phyloP scores from a whole-genome alignment of 2,329 filamentous ascomycete genomes.

The Pyrenochaeta sp. region DNA sequence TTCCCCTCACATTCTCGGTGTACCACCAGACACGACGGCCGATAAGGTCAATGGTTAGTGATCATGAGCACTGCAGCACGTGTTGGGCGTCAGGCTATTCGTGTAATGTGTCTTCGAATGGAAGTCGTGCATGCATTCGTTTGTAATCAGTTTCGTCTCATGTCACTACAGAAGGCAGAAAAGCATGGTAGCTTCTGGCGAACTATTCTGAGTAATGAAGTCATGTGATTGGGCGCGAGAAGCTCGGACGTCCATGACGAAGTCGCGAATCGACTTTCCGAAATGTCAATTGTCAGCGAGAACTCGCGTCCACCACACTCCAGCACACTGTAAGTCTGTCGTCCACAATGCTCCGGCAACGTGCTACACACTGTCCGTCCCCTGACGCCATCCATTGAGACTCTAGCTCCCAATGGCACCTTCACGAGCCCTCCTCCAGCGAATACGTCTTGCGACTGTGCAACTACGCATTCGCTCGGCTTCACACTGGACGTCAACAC shows the following conservation, averaged over 20 bases:
- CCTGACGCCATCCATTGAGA: conserved; percentile 13
- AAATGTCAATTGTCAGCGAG: conserved; percentile 20
- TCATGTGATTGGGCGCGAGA: conserved; percentile 39
- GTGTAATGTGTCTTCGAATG: too few species aligned
- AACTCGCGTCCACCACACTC: conserved; percentile 14
- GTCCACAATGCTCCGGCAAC: conserved; percentile 11
- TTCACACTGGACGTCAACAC: conserved; percentile 27
- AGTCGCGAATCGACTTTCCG: conserved; percentile 19
- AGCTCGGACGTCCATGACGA: conserved; percentile 43
- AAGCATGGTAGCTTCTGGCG: too few species aligned
- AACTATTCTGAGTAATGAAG: conserved; percentile 23
- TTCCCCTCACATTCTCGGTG: too few species aligned
- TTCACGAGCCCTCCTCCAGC: conserved; percentile 40
- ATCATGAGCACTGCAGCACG: too few species aligned
- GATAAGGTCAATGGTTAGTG: too few species aligned
- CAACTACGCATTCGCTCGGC: conserved; percentile 26
- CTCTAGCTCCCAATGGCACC: conserved; percentile 39
- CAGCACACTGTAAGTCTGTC: conserved; percentile 24
- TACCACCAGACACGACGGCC: too few species aligned
- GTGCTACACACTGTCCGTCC: too few species aligned
- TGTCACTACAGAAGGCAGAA: too few species aligned
- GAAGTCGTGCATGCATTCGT: too few species aligned
- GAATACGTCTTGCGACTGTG: conserved; percentile 25
- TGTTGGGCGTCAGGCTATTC: too few species aligned
- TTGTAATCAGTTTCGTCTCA: too few species aligned